Evolutionary conservation across 768 basidiomycete genomes (phyloP), one percentile per base, ranked within the genome.

Genomic region (Kwoniella europaea): DNA sequence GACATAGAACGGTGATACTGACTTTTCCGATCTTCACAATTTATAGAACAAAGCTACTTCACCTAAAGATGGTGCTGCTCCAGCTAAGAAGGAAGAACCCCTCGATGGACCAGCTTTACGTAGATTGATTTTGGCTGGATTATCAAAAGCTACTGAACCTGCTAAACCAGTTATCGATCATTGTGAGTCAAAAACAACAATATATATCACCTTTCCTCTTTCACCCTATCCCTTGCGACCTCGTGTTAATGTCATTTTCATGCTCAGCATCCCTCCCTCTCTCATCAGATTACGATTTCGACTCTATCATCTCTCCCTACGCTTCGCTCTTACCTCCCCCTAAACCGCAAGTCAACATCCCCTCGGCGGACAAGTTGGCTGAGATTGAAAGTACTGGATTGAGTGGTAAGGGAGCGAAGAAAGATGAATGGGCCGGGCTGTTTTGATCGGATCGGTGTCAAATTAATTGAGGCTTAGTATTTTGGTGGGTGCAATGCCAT

Each of bases 351-450:
- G 53, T 79, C 5, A 52, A 53, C 27, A 67, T 81, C 22, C 80
- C 80, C 0, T 67, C 46, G 24, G 22, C 65, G 18, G 78, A 69
- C 15, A 58, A 63, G 10, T 60, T 80, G 50, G 70, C 69, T 10
- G 73, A 65, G 10, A 67, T 71, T 20, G 76, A 76, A 63, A 63
- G 75, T 15, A 59, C 67, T 13, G 74, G 73, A 13, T 35, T 52
- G 41, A 16, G 29, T 50, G 43, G 60, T 12, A 52, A 22, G 10
- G 52, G 20, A 0, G 69, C 55, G 16, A 76, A 77, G 74, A 60
- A 68, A 56, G 82, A 83, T 63, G 82, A 83, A 65, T 82, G 73
- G 73, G 80, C 81, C 16, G 80, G 80, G 13, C 68, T 83, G 63
- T 79, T 73, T 60, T 83, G 66, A 59, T 35, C 22, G 44, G 54